Conservation (phyloP, 768 basidiomycete genomes). For the Boletus rufocinnamomeus region DNA sequence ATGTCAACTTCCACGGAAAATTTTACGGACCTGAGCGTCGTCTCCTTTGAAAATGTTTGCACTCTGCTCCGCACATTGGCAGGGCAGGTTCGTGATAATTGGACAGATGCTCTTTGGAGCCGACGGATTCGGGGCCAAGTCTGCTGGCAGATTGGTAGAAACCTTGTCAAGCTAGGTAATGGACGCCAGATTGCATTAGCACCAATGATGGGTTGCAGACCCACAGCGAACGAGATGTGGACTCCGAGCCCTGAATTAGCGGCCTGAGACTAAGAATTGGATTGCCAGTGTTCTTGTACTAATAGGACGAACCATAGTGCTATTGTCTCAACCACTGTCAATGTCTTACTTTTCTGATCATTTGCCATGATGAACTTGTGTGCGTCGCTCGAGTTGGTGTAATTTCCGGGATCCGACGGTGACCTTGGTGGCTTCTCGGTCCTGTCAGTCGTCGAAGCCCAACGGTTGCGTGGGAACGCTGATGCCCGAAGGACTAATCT, state of each 20-base stretch:
- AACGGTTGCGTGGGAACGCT: background rate
- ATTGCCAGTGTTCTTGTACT: background rate
- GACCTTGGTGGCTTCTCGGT: background rate
- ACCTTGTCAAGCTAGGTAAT: background rate
- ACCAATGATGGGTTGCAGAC: too few species aligned
- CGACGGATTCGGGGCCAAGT: too few species aligned
- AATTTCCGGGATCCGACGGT: background rate
- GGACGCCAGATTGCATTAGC: too few species aligned
- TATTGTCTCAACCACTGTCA: background rate
- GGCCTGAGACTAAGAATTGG: background rate
- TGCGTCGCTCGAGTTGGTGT: background rate
- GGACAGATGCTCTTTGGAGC: too few species aligned
- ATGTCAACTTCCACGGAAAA: background rate
- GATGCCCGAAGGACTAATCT: background rate
- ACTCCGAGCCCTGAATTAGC: background rate
- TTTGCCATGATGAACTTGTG: background rate
- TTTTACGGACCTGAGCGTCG: background rate
- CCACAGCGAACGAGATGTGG: too few species aligned
- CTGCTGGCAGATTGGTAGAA: too few species aligned
- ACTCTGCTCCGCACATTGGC: background rate
- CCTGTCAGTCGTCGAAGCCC: background rate
- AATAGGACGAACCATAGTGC: background rate
- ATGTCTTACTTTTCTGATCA: background rate
- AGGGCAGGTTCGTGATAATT: background rate
- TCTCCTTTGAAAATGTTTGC: too few species aligned